Evolutionary conservation across 495 filamentous ascomycete species (phyloP), one percentile per base, ranked within the genome.

Genomic region (Penicillium maclennaniae): DNA sequence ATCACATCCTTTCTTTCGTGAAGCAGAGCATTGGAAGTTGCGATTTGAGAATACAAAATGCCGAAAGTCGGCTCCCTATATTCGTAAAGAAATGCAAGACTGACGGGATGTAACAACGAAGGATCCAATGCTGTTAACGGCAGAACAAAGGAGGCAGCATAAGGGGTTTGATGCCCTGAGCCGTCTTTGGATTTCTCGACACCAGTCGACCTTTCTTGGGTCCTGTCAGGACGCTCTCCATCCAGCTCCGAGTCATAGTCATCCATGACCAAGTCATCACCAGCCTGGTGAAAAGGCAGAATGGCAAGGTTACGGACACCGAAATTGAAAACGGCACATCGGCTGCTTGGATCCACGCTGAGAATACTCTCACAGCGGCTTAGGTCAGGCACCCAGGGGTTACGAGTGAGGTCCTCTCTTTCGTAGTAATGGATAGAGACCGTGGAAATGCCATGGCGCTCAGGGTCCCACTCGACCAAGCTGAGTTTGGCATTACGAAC

Each of bases 391-490:
- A 81, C 79, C 87, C 85, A 97, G 17, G 85, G 91, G 60, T 78
- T 86, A 27, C 82, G 79, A 51, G 81, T 80, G 54, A 91, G 74
- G 60, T 96, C 91, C 62, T 97, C 92, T 65, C 91, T 83, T 67
- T 99, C 93, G 66, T 97, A 99, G 73, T 92, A 96, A 73, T 99
- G 93, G 58, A 99, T 91, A 25, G 91, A 96, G 51, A 92, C 83
- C 14, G 93, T 99, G 25, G 82, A 82, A 47, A 97, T 82, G 21
- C 80, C 78, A 64, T 89, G 75, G 37, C 80, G 80, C 59, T 87
- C 85, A 17, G 88, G 83, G 67, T 99, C 89, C 93, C 93, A 99
- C 75, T 96, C 90, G 47, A 97, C 82, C 73, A 97, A 74, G 67
- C 87, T 91, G 53, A 97, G 77, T 69, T 93, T 96, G 23, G 93